Evolutionary conservation across 768 basidiomycete genomes (phyloP).

Genomic region (Gloeostereum incarnatum): DNA sequence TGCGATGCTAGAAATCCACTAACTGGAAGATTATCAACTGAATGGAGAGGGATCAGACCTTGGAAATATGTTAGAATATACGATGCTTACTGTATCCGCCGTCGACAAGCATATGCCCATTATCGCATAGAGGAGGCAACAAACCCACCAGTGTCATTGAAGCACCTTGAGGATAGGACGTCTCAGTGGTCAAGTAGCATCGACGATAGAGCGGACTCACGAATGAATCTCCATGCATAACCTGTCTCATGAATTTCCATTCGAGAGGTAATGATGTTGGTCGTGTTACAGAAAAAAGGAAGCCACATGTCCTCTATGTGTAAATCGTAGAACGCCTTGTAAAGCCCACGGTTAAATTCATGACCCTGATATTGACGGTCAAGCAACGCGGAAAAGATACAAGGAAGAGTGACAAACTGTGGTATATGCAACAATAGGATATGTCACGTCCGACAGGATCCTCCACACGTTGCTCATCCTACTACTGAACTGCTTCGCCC

Average conservation of each 20-base stretch:
- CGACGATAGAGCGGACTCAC: slow-evolving; percentile 26
- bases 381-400: background rate
- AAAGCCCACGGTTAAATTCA: slow-evolving; percentile 91
- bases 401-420: slow-evolving; percentile 35
- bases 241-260: slow-evolving; percentile 98
- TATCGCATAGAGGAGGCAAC: slow-evolving; percentile 89
- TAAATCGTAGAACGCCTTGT: slow-evolving; percentile 92
- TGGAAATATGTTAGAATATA: background rate
- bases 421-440: slow-evolving; percentile 87
- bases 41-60: slow-evolving; percentile 6
- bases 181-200: background rate
- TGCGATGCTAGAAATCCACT: slow-evolving; percentile 10
- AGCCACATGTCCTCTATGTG: slow-evolving; percentile 99
- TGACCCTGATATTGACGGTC: slow-evolving; percentile 53
- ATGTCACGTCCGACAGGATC: slow-evolving; percentile 82
- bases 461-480: slow-evolving; percentile 95
- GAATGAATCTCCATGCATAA: slow-evolving; percentile 96
- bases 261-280: slow-evolving; percentile 89
- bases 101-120: slow-evolving; percentile 87
- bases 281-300: slow-evolving; percentile 96
- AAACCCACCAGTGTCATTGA: slow-evolving; percentile 97
- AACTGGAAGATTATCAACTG: slow-evolving; percentile 88
- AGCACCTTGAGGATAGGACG: slow-evolving; percentile 44
- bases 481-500: slow-evolving; percentile 86
- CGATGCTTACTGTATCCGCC: slow-evolving; percentile 69